A percentile compares a stretch with the other conserved stretches of the same genome.
These are phyloP conservation scores for Dothiorella sarmentorum DNA, from an alignment of 2,329 filamentous ascomycete genomes.

Conservation along the genomic window DNA sequence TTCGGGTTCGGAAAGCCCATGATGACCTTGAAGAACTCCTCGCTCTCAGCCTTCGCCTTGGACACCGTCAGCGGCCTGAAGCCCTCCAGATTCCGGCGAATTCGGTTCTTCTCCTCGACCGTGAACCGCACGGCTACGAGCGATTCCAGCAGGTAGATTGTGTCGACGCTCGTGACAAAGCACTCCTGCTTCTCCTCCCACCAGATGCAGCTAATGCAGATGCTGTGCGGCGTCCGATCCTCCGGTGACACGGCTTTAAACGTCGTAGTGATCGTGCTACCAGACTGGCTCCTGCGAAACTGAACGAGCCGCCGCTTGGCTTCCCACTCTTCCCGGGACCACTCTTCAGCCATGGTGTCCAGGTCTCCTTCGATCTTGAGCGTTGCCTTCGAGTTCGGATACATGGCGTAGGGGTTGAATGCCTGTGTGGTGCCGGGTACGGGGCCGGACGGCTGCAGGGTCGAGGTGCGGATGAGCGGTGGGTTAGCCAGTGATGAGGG, in stretches of 20 bases:
- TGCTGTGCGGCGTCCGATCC: constrained; percentile 76
- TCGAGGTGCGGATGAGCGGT: constrained; percentile 62
- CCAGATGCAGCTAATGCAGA: constrained; percentile 95
- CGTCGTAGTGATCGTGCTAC: constrained; percentile 74
- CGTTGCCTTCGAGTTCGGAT: constrained; percentile 72
- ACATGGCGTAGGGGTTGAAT: constrained; percentile 75
- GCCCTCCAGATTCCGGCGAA: constrained; percentile 90
- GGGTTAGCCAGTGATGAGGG: constrained; percentile 47
- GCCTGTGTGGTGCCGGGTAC: constrained; percentile 6
- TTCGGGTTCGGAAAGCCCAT: constrained; percentile 97
- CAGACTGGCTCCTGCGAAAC: constrained; percentile 78
- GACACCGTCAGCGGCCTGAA: constrained; percentile 91
- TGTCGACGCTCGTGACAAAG: constrained; percentile 95
- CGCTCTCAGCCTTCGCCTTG: constrained; percentile 86
- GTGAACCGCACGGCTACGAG: constrained; percentile 84
- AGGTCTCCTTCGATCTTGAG: constrained; percentile 85
- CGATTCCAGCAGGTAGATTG: constrained; percentile 89
- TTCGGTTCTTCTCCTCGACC: constrained; percentile 97
- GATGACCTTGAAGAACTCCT: constrained; percentile 98
- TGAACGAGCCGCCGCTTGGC: constrained; percentile 80
- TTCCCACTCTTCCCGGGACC: constrained; percentile 77
- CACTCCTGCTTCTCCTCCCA: constrained; percentile 91
- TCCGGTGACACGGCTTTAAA: constrained; percentile 77
- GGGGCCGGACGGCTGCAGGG: constrained; percentile 53
- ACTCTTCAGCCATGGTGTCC: constrained; percentile 75